These are phyloP conservation scores for Cordyceps sp. DNA, from an alignment of 2,329 filamentous ascomycete species.

Conservation along the genomic window DNA sequence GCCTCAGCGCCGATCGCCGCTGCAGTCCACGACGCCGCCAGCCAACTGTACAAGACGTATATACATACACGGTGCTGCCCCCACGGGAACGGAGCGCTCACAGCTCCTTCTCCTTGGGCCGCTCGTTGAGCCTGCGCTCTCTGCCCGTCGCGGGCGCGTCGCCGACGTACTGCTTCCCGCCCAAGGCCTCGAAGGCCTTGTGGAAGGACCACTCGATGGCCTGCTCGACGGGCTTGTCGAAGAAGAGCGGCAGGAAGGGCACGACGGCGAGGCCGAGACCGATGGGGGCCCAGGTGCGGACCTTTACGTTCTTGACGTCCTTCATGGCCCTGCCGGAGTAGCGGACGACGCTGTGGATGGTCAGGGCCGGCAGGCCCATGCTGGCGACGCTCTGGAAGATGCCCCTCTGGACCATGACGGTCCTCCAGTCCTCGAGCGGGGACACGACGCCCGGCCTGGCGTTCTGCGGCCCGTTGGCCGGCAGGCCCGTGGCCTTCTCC, in stretches of 20 bases:
- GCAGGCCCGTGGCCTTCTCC: conserved; percentile 30
- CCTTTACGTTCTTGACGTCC: conserved; percentile 52
- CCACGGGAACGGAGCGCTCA: too few species aligned
- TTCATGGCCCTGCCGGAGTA: conserved; percentile 84
- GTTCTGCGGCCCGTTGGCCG: conserved; percentile 12
- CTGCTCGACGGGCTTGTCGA: conserved; percentile 84
- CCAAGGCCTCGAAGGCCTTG: conserved; percentile 57
- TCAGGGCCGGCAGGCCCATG: conserved; percentile 90
- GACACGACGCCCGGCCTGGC: conserved; percentile 29
- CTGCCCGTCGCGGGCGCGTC: conserved; percentile 34
- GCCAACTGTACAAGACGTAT: too few species aligned
- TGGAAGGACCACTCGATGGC: conserved; percentile 86
- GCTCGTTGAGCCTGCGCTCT: conserved; percentile 21
- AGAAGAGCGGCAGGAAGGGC: conserved; percentile 68
- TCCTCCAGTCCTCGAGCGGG: conserved; percentile 75
- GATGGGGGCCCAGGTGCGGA: conserved; percentile 82
- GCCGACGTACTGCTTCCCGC: conserved; percentile 42
- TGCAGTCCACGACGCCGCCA: too few species aligned
- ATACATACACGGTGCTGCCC: too few species aligned
- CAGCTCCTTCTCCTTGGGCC: conserved; percentile 29
- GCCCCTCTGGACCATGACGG: conserved; percentile 79
- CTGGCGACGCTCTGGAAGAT: conserved; percentile 82
- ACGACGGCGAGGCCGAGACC: conserved; percentile 66
- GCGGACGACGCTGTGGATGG: conserved; percentile 80
- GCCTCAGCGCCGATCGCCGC: too few species aligned